Conservation (phyloP, 495 filamentous ascomycete genomes). For the Schizothecium vesticola region DNA sequence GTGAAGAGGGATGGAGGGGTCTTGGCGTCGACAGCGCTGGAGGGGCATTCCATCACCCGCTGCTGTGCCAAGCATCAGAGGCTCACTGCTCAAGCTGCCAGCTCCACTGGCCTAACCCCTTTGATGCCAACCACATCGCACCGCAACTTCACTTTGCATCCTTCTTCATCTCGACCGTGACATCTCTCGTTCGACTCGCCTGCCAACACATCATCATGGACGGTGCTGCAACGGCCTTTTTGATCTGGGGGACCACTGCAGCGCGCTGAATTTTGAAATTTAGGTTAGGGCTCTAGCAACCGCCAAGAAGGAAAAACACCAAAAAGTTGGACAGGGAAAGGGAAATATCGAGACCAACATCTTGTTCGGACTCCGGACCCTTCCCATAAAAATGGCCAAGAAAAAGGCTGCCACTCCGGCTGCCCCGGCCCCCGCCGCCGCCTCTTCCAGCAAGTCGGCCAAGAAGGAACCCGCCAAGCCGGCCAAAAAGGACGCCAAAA, state of each 20-base stretch:
- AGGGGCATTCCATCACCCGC: neutral
- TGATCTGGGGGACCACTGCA: slow-evolving; percentile 4
- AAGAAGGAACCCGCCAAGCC: slow-evolving; percentile 6
- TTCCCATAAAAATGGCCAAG: slow-evolving; percentile 1
- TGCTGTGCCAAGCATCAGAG: neutral
- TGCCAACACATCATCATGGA: slow-evolving; percentile 2
- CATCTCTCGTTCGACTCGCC: neutral
- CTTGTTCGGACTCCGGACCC: neutral
- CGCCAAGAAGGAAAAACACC: neutral
- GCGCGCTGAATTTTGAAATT: neutral
- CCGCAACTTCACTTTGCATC: neutral
- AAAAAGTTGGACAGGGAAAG: neutral
- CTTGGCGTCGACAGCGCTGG: neutral
- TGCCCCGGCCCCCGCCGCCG: neutral
- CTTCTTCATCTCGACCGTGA: neutral
- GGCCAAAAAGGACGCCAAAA: slow-evolving; percentile 5
- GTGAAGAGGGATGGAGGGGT: no score
- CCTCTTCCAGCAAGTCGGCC: neutral
- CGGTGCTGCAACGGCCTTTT: neutral
- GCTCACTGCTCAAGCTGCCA: neutral
- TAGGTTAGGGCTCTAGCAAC: neutral
- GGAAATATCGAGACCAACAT: neutral
- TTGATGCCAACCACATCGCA: neutral
- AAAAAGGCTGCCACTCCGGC: slow-evolving; percentile 1
- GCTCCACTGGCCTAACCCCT: neutral